phyloP scores from a whole-genome alignment of 164 flowering plant species.

The Platanus orientalis region DNA sequence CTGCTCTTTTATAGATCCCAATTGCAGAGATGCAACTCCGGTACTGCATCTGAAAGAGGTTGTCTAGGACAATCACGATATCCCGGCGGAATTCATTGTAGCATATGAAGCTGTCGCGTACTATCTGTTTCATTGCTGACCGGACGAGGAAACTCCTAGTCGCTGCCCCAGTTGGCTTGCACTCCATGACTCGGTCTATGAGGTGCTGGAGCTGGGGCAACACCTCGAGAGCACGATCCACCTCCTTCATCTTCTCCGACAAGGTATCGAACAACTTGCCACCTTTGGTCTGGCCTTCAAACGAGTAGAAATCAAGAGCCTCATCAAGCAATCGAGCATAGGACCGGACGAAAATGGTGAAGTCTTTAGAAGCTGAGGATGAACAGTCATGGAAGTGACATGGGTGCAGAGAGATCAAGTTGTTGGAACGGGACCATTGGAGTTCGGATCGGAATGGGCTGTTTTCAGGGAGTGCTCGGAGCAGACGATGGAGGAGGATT shows the following conservation, averaged over 20 bases:
- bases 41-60: constrained; percentile 45
- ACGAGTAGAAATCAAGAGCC: constrained; percentile 29
- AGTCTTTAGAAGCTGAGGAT: constrained; percentile 36
- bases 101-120: constrained; percentile 57
- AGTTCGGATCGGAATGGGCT: constrained; percentile 39
- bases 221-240: constrained; percentile 24
- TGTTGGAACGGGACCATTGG: constrained; percentile 37
- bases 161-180: constrained; percentile 35
- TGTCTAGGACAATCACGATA: constrained; percentile 33
- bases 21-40: constrained; percentile 34
- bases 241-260: constrained; percentile 27
- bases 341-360: constrained; percentile 41
- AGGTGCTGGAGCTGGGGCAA: constrained; percentile 49
- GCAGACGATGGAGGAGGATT: constrained; percentile 55
- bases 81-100: constrained; percentile 33
- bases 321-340: constrained; percentile 57
- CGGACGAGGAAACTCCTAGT: constrained; percentile 32
- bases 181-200: no score
- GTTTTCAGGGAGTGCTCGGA: constrained; percentile 31
- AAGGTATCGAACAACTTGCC: constrained; percentile 7
- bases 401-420: constrained; percentile 42
- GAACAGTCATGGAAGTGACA: constrained; percentile 44
- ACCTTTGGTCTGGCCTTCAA: background rate
- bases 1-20: constrained; percentile 52
- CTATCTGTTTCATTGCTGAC: constrained; percentile 44